Percentiles rank a stretch among this genome's conserved stretches.
Evolutionary conservation across 2,329 filamentous ascomycete genomes (phyloP).

Genomic region (Fusarium sp.): DNA sequence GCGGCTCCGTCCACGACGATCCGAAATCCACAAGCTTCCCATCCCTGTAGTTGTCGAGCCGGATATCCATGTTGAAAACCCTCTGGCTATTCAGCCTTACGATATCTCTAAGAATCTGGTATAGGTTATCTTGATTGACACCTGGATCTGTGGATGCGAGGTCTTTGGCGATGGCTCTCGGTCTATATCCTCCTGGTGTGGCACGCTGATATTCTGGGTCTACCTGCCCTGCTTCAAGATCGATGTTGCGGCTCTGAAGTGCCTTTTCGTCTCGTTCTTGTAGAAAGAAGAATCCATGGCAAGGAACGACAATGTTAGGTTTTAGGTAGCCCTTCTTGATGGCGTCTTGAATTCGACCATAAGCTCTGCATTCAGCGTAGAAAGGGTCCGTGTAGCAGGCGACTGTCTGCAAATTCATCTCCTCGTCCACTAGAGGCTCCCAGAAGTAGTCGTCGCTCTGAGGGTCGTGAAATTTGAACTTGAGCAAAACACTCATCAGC

Average conservation of each 20-base stretch:
- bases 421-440: background rate
- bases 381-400: background rate
- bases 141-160: background rate
- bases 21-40: background rate
- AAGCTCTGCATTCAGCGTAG: background rate
- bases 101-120: background rate
- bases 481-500: background rate
- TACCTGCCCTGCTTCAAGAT: background rate
- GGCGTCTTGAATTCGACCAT: background rate
- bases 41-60: background rate
- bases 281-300: background rate
- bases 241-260: background rate
- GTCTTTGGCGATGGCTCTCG: background rate
- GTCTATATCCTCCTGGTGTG: background rate
- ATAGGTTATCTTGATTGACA: background rate
- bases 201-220: background rate
- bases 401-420: background rate
- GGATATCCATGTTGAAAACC: background rate
- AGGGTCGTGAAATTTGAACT: background rate
- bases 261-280: background rate
- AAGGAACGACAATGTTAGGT: background rate
- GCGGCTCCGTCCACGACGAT: conserved; percentile 33
- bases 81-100: background rate
- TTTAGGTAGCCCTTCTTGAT: background rate
- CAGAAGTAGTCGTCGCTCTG: background rate